phyloP scores from a whole-genome alignment of 2,329 filamentous ascomycete species.

The Orbilia ellipsospora region DNA sequence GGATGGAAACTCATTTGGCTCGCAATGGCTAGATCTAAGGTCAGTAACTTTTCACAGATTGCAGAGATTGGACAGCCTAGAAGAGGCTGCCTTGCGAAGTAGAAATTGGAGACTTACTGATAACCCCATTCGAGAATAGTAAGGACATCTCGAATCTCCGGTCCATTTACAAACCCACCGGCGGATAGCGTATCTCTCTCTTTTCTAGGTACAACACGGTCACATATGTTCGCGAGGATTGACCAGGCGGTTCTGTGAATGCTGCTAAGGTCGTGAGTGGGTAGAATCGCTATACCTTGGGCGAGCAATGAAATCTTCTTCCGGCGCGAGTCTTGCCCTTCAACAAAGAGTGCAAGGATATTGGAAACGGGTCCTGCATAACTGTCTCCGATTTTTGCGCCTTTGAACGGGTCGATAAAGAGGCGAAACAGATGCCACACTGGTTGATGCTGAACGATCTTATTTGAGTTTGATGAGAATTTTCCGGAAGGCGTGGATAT shows the following conservation, averaged over 20 bases:
- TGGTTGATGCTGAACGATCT: slow-evolving; percentile 66
- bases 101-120: slow-evolving; percentile 53
- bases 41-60: not conserved
- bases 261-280: slow-evolving; percentile 65
- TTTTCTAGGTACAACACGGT: slow-evolving; percentile 63
- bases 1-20: slow-evolving; percentile 17
- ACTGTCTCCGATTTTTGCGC: slow-evolving; percentile 66
- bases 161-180: slow-evolving; percentile 68
- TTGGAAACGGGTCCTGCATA: slow-evolving; percentile 57
- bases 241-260: slow-evolving; percentile 67
- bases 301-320: slow-evolving; percentile 58
- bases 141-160: slow-evolving; percentile 76
- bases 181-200: slow-evolving; percentile 62
- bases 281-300: slow-evolving; percentile 67
- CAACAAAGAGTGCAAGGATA: slow-evolving; percentile 56
- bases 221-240: slow-evolving; percentile 63
- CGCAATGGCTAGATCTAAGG: slow-evolving; percentile 26
- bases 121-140: slow-evolving; percentile 74
- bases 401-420: slow-evolving; percentile 67
- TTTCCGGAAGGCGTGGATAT: slow-evolving; percentile 75
- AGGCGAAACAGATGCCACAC: slow-evolving; percentile 75
- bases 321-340: slow-evolving; percentile 60
- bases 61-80: not conserved
- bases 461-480: slow-evolving; percentile 66
- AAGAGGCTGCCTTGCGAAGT: not conserved